Conservation (phyloP, 2,329 filamentous ascomycete genomes). For the Aspergillus flavus region DNA sequence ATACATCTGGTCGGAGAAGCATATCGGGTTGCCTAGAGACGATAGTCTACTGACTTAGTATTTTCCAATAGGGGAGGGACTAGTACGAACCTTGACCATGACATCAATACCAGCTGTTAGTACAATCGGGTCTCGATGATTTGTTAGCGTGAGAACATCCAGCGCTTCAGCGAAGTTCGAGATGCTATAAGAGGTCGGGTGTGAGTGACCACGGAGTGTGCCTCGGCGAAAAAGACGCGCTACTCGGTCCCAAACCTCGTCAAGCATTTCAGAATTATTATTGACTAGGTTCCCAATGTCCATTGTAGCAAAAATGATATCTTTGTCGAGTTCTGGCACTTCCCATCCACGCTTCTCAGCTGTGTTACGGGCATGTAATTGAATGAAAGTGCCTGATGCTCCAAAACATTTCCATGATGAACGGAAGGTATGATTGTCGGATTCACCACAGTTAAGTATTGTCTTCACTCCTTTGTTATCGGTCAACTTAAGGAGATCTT, state of each 20-base stretch:
- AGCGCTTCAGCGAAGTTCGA: constrained; percentile 18
- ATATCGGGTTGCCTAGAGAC: not conserved
- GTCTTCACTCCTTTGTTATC: constrained; percentile 11
- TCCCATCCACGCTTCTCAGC: not conserved
- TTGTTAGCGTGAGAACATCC: not conserved
- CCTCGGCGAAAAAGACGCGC: constrained; percentile 17
- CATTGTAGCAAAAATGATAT: constrained; percentile 19
- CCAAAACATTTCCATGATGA: not conserved
- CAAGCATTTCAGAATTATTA: constrained; percentile 3
- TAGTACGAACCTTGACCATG: not conserved
- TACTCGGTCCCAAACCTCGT: constrained; percentile 17
- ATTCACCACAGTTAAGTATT: constrained; percentile 11
- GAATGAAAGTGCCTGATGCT: constrained; percentile 31
- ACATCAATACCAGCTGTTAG: constrained; percentile 1
- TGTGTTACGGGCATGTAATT: constrained; percentile 19
- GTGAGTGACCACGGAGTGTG: constrained; percentile 13
- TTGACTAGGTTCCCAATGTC: constrained; percentile 18
- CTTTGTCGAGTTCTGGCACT: not conserved
- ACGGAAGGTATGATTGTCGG: not conserved
- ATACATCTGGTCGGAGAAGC: constrained; percentile 15
- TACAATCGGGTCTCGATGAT: constrained; percentile 9
- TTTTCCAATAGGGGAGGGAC: not conserved
- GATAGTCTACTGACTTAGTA: not conserved
- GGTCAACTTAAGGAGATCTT: constrained; percentile 9
- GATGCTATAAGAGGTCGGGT: constrained; percentile 9